phyloP scores from a whole-genome alignment of 345 rosid species.

The Citrus unshiu region DNA sequence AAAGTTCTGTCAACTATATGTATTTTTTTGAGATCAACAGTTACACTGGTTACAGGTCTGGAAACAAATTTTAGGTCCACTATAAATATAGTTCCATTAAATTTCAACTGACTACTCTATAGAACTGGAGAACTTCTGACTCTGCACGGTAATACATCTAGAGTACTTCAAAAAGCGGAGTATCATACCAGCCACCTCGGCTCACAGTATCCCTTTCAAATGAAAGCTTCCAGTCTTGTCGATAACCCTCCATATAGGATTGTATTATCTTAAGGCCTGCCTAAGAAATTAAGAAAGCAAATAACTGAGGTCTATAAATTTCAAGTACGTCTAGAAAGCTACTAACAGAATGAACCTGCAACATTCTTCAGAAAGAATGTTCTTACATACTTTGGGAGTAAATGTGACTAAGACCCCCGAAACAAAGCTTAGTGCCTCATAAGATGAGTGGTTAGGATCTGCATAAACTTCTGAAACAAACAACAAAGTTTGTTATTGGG shows the following conservation, averaged over 20 bases:
- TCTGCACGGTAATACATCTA: background rate
- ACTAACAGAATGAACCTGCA: background rate
- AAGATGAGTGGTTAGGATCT: slow-evolving; percentile 78
- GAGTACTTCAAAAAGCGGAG: background rate
- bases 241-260: slow-evolving; percentile 85
- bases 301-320: background rate
- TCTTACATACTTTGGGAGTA: slow-evolving; percentile 68
- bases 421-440: slow-evolving; percentile 72
- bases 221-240: slow-evolving; percentile 96
- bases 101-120: background rate
- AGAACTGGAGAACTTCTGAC: background rate
- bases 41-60: background rate
- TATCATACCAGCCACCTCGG: slow-evolving; percentile 86
- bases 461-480: slow-evolving; percentile 81
- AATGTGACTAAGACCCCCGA: slow-evolving; percentile 75
- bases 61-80: background rate
- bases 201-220: slow-evolving; percentile 65
- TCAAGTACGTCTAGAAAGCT: background rate
- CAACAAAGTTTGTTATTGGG: slow-evolving; percentile 3
- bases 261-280: slow-evolving; percentile 90
- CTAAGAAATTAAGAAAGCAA: slow-evolving; percentile 29
- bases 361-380: background rate
- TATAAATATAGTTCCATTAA: background rate
- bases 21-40: background rate
- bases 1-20: background rate